Evolutionary conservation across 345 rosid species (phyloP), one percentile per base, ranked within the genome.

Genomic region (Rhodamnia argentea): DNA sequence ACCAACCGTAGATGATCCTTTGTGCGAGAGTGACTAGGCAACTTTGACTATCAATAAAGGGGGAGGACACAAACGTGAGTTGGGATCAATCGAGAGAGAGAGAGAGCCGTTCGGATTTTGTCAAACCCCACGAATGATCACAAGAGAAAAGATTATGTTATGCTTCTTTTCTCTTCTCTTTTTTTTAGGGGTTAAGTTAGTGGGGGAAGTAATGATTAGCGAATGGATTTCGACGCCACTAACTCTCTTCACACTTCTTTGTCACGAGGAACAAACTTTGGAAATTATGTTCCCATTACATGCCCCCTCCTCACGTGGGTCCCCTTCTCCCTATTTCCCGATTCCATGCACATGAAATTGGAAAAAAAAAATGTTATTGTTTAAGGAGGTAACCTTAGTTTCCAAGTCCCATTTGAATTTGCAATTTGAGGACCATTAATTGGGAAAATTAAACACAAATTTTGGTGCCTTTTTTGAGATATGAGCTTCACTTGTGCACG

Each of bases 161-260:
- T 23, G 27, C 85, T 10, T 42, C 26, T n/a, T 52, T 55, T 23
- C 8, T 40, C 5, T 18, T 23, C 5, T 18, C 22, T 82, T 70
- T 55, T 2, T 22, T n/a, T n/a, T 8, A 37, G 47, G 47, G 78
- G 22, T 15, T 10, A 70, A 70, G 78, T 88, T 85, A 92, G 94
- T 91, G 93, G 96, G 90, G 85, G 93, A 92, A 86, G 92, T 90
- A 91, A 93, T 93, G 91, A 93, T 91, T 91, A 89, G 94, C 58
- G 89, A 91, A 89, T 83, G 85, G 89, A 89, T 87, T 89, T 90
- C 53, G 88, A 92, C 86, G 85, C 87, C 86, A 9, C 85, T 54
- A 75, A 15, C 52, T 52, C 53, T 47, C 29, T 42, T 27, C 86
- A 90, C 84, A 88, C 86, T 89, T 91, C 86, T 89, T 91, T 85